Percentiles rank a stretch among this genome's conserved stretches.
These are phyloP conservation scores for Daldinia grandis DNA, from an alignment of 495 filamentous ascomycete species.

Conservation along the genomic window DNA sequence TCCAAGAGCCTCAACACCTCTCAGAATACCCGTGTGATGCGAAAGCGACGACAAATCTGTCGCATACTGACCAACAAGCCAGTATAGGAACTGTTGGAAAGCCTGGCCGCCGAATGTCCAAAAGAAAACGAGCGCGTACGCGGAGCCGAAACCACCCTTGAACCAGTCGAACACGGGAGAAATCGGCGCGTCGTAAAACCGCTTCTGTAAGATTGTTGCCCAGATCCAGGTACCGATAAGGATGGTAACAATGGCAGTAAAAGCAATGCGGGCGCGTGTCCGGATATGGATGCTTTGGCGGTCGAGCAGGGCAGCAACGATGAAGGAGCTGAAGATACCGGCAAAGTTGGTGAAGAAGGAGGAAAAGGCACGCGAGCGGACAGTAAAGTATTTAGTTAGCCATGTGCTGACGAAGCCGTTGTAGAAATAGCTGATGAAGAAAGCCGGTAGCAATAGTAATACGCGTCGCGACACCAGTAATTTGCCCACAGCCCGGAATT, in stretches of 20 bases:
- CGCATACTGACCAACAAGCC: conserved; percentile 47
- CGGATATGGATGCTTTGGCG: conserved; percentile 42
- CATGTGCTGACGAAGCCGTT: conserved; percentile 48
- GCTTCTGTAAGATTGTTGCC: conserved; percentile 42
- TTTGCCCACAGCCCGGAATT: conserved; percentile 42
- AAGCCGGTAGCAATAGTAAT: conserved; percentile 45
- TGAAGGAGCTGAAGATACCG: conserved; percentile 47
- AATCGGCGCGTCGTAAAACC: conserved; percentile 38
- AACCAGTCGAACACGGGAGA: conserved; percentile 47
- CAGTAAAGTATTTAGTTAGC: conserved; percentile 49
- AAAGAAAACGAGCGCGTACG: conserved; percentile 47
- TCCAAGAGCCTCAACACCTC: conserved; percentile 46
- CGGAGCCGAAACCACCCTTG: conserved; percentile 39
- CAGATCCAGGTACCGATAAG: conserved; percentile 49
- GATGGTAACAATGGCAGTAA: conserved; percentile 36
- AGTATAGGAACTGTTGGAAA: conserved; percentile 49
- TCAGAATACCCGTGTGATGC: conserved; percentile 44
- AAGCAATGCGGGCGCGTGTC: conserved; percentile 41
- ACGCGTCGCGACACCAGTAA: conserved; percentile 37
- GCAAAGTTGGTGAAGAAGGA: conserved; percentile 49
- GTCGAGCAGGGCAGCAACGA: conserved; percentile 43
- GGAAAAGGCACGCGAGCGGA: conserved; percentile 46
- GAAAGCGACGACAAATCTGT: conserved; percentile 42
- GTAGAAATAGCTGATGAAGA: conserved; percentile 51
- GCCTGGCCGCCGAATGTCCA: conserved; percentile 49